Evolutionary conservation across 371 early-diverging fungal species (phyloP).

Genomic region (Mortierella sp.): DNA sequence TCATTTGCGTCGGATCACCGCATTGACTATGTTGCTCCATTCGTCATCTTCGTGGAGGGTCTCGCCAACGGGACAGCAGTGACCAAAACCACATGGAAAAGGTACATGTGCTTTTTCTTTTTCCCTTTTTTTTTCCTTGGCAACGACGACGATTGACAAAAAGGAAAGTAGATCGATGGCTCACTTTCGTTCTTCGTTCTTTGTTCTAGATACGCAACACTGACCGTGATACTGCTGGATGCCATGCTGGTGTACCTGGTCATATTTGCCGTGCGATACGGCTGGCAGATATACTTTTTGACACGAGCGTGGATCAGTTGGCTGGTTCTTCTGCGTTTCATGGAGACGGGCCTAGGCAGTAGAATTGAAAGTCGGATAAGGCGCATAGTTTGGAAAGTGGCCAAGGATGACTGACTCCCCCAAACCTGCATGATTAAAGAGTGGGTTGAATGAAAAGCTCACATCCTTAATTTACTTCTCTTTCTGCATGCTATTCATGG

Average conservation of each 20-base stretch:
- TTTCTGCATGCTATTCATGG: too few species aligned
- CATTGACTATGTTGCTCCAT: slow-evolving; percentile 66
- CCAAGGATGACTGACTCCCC: not conserved
- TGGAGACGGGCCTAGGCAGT: slow-evolving; percentile 4
- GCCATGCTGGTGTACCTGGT: slow-evolving; percentile 19
- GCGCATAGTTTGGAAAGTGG: not conserved
- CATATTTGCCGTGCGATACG: slow-evolving; percentile 29
- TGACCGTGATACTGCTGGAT: slow-evolving; percentile 21
- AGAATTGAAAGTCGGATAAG: slow-evolving; percentile 1
- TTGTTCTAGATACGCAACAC: slow-evolving; percentile 5
- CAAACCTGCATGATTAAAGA: too few species aligned
- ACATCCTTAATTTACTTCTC: too few species aligned
- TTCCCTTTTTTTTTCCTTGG: not conserved
- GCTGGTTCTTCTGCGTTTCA: slow-evolving; percentile 15
- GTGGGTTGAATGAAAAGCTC: too few species aligned
- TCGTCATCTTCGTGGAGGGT: slow-evolving; percentile 65
- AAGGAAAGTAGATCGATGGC: too few species aligned
- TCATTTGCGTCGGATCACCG: slow-evolving; percentile 71
- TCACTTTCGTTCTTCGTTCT: too few species aligned
- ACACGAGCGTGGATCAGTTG: slow-evolving; percentile 18
- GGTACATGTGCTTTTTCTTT: slow-evolving; percentile 46
- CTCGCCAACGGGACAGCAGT: slow-evolving; percentile 57
- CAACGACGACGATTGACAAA: too few species aligned
- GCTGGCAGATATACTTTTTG: slow-evolving; percentile 35
- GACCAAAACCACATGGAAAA: slow-evolving; percentile 57